Base-by-base conservation (phyloP, 2,329 filamentous ascomycete genomes). In the Cadophora gregata region DNA sequence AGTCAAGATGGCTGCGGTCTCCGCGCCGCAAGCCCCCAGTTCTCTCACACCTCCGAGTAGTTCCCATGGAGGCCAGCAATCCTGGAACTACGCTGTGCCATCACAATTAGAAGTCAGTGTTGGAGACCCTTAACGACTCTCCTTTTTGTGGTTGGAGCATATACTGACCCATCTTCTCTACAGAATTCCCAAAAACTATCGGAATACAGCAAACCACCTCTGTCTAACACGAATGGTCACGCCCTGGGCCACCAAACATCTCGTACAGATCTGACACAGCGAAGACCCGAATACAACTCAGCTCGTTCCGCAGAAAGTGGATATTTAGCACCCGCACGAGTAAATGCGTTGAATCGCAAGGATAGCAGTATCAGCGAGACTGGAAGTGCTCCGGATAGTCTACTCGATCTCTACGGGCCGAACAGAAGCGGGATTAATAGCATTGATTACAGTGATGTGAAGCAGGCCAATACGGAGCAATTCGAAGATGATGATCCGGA, bases 401-500 rank as follows among this genome's bases (percentile, higher is more conserved):
- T 82, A 16, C 66, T 80, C 47, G 83, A 85, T 53, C 76, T 82
- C 59, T 81, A 83, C 72, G 74, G 74, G 6, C 60, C 68, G 42
- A 75, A 73, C 21, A 67, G 69, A 58, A 71, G 69, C 61, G 68
- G 68, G 8, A 67, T 74, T 21, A 73, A 70, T 62, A 72, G 72
- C 53, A 68, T 74, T 50, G 75, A 77, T 63, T 72, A 68, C 65
- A 72, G 68, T 21, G 72, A 74, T 24, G 64, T 64, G 58, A 75
- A 72, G 62, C 62, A 50, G 24, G 48, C 55, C n/a, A 69, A 64
- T 38, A 69, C 64, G 16, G 71, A 69, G 7, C 21, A 63, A 48
- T 76, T 74, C 36, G 74, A 75, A 55, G 76, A 80, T 27, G 74
- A 77, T 47, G 80, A 83, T 38, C 80, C 82, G 38, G 88, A 90